phyloP scores from a whole-genome alignment of 1,284 basidiomycete species.

The Trichosporon coremiiforme region DNA sequence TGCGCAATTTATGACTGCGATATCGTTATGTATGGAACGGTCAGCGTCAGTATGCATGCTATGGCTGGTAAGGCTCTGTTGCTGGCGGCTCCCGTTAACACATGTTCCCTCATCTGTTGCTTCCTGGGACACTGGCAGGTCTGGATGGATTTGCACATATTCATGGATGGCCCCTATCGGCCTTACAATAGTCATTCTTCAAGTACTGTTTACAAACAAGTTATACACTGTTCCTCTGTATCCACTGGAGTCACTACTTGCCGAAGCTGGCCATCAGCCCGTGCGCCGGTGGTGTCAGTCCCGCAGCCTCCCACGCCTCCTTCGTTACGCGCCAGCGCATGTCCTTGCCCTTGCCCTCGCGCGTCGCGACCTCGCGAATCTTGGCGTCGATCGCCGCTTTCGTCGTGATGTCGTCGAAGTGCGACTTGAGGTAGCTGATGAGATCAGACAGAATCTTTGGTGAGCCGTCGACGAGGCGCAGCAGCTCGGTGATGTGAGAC shows the following conservation, averaged over 20 bases:
- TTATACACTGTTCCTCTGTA: background rate
- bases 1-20: background rate
- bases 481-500: conserved; percentile 44
- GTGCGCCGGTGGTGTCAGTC: conserved; percentile 17
- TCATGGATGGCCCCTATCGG: background rate
- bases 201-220: conserved; percentile 13
- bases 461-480: conserved; percentile 46
- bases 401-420: conserved; percentile 48
- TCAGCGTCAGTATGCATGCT: background rate
- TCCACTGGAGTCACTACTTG: background rate
- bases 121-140: too few relatives aligned
- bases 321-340: conserved; percentile 47
- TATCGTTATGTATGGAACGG: background rate
- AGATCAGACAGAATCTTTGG: conserved; percentile 46
- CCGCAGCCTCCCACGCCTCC: conserved; percentile 34
- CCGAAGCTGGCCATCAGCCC: conserved; percentile 1
- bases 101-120: too few relatives aligned
- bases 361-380: conserved; percentile 50
- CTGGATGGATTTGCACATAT: conserved; percentile 1
- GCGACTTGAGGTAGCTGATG: conserved; percentile 41
- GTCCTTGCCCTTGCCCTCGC: conserved; percentile 48
- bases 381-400: conserved; percentile 54
- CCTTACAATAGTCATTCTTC: background rate
- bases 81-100: too few relatives aligned
- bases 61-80: too few relatives aligned